Percentiles rank a stretch among this genome's conserved stretches.
Conservation (phyloP, 139 green algal species). For the Coccomyxa sp. region DNA sequence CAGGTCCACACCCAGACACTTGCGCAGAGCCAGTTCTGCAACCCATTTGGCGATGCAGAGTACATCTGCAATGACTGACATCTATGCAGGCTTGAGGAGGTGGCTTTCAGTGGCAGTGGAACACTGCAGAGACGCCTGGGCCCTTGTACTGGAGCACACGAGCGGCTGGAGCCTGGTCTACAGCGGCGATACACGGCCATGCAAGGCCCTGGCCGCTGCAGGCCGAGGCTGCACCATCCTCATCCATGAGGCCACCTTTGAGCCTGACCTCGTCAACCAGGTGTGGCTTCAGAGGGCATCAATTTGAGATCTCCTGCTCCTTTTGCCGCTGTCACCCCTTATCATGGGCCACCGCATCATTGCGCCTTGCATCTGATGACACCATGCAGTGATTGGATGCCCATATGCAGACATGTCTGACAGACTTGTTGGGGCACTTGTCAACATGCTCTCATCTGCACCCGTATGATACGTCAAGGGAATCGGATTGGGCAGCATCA, state of each 20-base stretch:
- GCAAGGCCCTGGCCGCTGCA: conserved; percentile 10
- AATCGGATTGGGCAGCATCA: neutral
- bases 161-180: conserved; percentile 77
- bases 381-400: no score
- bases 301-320: neutral
- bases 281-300: neutral
- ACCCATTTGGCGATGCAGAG: no score
- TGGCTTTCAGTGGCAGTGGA: conserved; percentile 48
- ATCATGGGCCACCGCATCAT: no score
- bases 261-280: conserved; percentile 21
- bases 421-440: neutral
- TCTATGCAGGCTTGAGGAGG: conserved; percentile 20
- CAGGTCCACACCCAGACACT: no score
- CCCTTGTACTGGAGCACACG: conserved; percentile 48
- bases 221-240: conserved; percentile 37
- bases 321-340: no score
- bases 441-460: neutral
- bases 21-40: no score
- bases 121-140: conserved; percentile 74
- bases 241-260: conserved; percentile 69
- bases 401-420: neutral
- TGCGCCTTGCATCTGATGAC: no score
- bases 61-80: no score
- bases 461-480: neutral
- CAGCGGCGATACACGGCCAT: conserved; percentile 62